Conservation (phyloP, 176 grass and related monocot species). For the Oryza nivara region DNA sequence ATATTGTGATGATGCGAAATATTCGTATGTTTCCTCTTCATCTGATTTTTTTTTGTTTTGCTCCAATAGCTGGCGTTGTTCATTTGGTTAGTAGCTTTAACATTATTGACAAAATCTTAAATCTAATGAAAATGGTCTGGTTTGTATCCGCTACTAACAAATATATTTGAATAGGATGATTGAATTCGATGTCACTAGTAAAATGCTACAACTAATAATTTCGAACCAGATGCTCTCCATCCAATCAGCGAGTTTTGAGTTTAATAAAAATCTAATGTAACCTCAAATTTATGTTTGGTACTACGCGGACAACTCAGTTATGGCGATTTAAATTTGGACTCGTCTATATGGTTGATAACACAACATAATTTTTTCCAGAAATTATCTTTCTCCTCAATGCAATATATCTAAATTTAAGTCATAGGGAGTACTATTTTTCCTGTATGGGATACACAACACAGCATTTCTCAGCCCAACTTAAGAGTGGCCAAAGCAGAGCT, state of each 20-base stretch:
- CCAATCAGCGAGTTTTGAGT: not conserved
- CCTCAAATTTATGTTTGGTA: too few species aligned
- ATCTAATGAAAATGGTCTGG: too few species aligned
- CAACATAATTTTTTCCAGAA: not conserved
- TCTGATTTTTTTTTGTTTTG: not conserved
- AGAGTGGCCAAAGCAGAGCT: not conserved
- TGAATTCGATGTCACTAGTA: not conserved
- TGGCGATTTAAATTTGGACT: not conserved
- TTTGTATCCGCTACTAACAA: too few species aligned
- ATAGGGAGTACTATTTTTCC: not conserved
- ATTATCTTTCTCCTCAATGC: not conserved
- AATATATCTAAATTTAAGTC: not conserved
- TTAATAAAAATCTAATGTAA: not conserved
- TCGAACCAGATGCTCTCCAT: not conserved
- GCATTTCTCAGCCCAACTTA: not conserved
- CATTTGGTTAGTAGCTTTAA: not conserved
- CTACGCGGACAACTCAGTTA: not conserved
- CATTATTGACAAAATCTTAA: too few species aligned
- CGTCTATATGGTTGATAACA: not conserved
- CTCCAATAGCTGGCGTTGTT: not conserved
- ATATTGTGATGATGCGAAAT: not conserved
- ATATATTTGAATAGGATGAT: too few species aligned
- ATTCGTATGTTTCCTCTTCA: not conserved
- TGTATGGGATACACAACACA: not conserved
- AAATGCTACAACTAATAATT: not conserved